Base-by-base conservation (phyloP, 1,139 yeast species). In the Protomyces pachydermus region DNA sequence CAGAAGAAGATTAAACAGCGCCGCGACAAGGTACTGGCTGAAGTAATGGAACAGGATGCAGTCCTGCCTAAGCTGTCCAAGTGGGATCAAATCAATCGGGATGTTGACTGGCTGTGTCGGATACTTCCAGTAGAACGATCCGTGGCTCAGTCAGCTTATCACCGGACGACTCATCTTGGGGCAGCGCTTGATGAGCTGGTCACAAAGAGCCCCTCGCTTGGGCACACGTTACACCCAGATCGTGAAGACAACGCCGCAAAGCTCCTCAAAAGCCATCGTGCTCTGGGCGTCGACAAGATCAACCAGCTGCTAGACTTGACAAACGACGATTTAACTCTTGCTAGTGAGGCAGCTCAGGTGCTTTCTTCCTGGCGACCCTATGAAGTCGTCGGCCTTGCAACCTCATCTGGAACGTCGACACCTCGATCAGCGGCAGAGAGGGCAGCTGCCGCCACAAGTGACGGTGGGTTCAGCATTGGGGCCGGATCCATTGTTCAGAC, bases 41-140 rank as follows among this genome's bases (percentile, higher is more conserved):
- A 42, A 2, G 48, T 18, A 18, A 4, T 42, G 16, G 54, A 16
- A 8, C 54, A 42, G 23, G 52, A 51, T 9, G 32, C 32, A 14
- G n/a, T 46, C 18, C 23, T 12, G 45, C 54, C 53, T 18, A 46
- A 32, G 35, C 12, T 34, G n/a, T 60, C 64, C 12, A 34, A 53
- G 42, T 60, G 64, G 64, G 54, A 45, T n/a, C 64, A 54, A 34
- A 54, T 60, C 48, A 32, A 53, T n/a, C 20, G 34, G 18, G 64
- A 60, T 25, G 58, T 54, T 3, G 64, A 45, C 20, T 60, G 64
- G 64, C 37, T 60, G 23, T 34, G 37, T 16, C 45, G 42, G 10
- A 50, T 28, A 14, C 14, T 46, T 52, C 4, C 25, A 28, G 23
- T 60, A 14, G 35, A 50, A 5, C 46, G 16, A 16, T n/a, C 54